phyloP scores from a whole-genome alignment of 139 green algal genomes.

The Yamagishiella unicocca region DNA sequence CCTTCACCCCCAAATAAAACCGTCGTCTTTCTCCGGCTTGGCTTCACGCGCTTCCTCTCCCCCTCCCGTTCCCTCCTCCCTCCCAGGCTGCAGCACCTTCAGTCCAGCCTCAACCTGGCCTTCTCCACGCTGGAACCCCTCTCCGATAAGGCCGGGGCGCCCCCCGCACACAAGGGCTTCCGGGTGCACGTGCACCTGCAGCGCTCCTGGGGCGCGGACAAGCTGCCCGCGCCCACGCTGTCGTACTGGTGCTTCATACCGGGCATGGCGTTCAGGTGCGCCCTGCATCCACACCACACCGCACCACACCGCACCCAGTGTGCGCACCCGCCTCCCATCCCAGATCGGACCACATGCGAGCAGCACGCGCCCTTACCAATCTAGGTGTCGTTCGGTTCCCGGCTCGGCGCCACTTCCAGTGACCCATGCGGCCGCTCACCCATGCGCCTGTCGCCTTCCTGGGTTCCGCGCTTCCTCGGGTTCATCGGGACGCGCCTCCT shows the following conservation, averaged over 20 bases:
- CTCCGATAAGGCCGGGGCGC: constrained; percentile 29
- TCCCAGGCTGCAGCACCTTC: constrained; percentile 66
- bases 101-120: constrained; percentile 71
- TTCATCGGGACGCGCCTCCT: neutral
- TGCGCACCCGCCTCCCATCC: too few relatives aligned
- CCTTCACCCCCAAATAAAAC: too few relatives aligned
- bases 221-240: constrained; percentile 75
- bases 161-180: constrained; percentile 72
- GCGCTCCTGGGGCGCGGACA: constrained; percentile 57
- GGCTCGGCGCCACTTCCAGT: too few relatives aligned
- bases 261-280: constrained; percentile 64
- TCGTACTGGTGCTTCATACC: constrained; percentile 95
- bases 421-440: too few relatives aligned
- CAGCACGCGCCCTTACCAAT: too few relatives aligned
- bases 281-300: too few relatives aligned
- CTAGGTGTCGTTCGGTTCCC: too few relatives aligned
- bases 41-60: neutral
- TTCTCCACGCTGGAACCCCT: constrained; percentile 69
- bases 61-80: neutral
- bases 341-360: too few relatives aligned
- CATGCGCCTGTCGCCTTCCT: too few relatives aligned
- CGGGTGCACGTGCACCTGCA: constrained; percentile 82
- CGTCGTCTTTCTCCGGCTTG: too few relatives aligned
- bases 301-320: too few relatives aligned
- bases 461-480: too few relatives aligned